Conservation (phyloP, 2,329 filamentous ascomycete species). For the Botryotinia calthae region DNA sequence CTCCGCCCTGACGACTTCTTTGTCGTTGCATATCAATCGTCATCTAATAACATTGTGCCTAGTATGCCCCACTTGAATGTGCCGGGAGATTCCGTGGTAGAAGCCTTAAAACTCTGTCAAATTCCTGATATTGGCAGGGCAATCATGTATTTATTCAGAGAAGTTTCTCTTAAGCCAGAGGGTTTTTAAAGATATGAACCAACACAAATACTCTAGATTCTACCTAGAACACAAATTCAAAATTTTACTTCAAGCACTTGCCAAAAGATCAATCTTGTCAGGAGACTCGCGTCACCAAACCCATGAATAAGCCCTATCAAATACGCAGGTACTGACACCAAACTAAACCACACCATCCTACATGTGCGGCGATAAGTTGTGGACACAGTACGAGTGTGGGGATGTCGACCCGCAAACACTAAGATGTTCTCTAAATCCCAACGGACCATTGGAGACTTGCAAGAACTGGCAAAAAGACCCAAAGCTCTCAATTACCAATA, state of each 20-base stretch:
- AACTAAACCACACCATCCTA: background rate
- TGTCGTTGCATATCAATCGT: background rate
- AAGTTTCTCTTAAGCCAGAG: background rate
- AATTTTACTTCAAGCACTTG: background rate
- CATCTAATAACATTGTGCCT: background rate
- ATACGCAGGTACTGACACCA: background rate
- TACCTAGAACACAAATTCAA: background rate
- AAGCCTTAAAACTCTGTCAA: background rate
- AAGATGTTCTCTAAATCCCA: constrained; percentile 2
- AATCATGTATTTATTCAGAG: background rate
- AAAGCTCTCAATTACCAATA: constrained; percentile 4
- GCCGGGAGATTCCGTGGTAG: background rate
- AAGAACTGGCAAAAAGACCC: constrained; percentile 5
- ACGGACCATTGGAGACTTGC: background rate
- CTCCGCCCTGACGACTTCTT: background rate
- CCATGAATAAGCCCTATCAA: background rate
- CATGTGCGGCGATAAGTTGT: constrained; percentile 10
- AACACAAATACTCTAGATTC: background rate
- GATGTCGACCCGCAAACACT: constrained; percentile 8
- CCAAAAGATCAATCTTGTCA: background rate
- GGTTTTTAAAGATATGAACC: background rate
- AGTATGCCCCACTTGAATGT: background rate
- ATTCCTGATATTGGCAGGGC: background rate
- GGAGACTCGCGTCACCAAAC: background rate
- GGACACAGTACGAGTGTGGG: constrained; percentile 7